A percentile compares a stretch with the other conserved stretches of the same genome.
Evolutionary conservation across 2,329 filamentous ascomycete genomes (phyloP).

Genomic region (Aspergillus sergii): DNA sequence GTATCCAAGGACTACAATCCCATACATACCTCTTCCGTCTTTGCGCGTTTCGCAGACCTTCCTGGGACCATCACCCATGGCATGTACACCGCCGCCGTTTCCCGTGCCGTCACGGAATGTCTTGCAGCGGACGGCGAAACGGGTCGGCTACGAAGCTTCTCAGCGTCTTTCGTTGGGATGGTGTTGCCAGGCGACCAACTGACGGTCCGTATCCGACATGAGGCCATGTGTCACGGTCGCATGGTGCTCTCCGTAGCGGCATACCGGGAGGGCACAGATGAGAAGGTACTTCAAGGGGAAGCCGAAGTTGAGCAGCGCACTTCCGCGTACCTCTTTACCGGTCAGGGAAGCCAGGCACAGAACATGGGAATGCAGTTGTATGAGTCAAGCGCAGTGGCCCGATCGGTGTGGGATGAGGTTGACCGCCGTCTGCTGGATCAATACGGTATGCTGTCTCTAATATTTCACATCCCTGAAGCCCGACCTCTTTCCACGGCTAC

Average conservation of each 20-base stretch:
- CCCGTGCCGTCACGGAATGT: constrained; percentile 93
- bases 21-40: constrained; percentile 93
- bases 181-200: constrained; percentile 92
- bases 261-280: constrained; percentile 86
- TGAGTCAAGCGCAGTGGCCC: constrained; percentile 82
- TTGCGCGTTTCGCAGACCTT: constrained; percentile 87
- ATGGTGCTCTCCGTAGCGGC: constrained; percentile 98
- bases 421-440: constrained; percentile 96
- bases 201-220: constrained; percentile 86
- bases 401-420: constrained; percentile 92
- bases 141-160: constrained; percentile 90
- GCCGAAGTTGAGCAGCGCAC: constrained; percentile 95
- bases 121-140: constrained; percentile 88
- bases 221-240: constrained; percentile 91
- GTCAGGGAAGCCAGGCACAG: constrained; percentile 94
- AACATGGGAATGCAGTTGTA: constrained; percentile 99
- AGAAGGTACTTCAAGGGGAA: constrained; percentile 89
- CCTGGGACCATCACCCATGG: constrained; percentile 95
- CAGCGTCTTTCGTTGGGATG: constrained; percentile 91
- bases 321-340: constrained; percentile 93
- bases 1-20: constrained; percentile 97
- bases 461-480: not conserved
- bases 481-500: not conserved
- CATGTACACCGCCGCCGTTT: constrained; percentile 96
- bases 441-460: constrained; percentile 63